These are phyloP conservation scores for Cyberlindnera galapagoensis DNA, from an alignment of 805 yeast species.

Conservation along the genomic window DNA sequence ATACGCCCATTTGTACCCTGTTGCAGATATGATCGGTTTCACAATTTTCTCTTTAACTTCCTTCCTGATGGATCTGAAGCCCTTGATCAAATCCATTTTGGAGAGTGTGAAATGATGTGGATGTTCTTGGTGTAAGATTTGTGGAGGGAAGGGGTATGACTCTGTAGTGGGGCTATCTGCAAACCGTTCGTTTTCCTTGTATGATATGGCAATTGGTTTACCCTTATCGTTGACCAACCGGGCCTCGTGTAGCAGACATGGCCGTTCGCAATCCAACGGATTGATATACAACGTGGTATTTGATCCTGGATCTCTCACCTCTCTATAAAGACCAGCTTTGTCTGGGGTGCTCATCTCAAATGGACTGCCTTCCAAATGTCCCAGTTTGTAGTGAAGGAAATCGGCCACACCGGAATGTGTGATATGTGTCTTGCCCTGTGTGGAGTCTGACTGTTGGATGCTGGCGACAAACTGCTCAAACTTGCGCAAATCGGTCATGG, in stretches of 20 bases:
- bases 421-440: constrained; percentile 7
- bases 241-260: constrained; percentile 16
- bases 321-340: constrained; percentile 14
- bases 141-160: constrained; percentile 19
- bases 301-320: constrained; percentile 15
- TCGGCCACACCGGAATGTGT: constrained; percentile 18
- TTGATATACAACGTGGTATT: constrained; percentile 17
- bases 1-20: constrained; percentile 24
- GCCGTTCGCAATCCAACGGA: constrained; percentile 18
- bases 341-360: constrained; percentile 13
- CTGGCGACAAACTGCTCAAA: constrained; percentile 12
- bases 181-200: constrained; percentile 13
- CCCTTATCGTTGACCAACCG: constrained; percentile 19
- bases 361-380: constrained; percentile 16
- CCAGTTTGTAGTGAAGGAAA: constrained; percentile 18
- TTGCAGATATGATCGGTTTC: constrained; percentile 15
- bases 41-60: constrained; percentile 16
- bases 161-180: constrained; percentile 17
- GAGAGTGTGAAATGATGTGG: constrained; percentile 17
- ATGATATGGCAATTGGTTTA: constrained; percentile 15
- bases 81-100: constrained; percentile 14
- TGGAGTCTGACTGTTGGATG: constrained; percentile 7
- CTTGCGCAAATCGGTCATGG: too few species aligned
- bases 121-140: constrained; percentile 12
- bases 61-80: constrained; percentile 17